Conservation (phyloP, 306 rosid species). For the Echinosophora koreensis region DNA sequence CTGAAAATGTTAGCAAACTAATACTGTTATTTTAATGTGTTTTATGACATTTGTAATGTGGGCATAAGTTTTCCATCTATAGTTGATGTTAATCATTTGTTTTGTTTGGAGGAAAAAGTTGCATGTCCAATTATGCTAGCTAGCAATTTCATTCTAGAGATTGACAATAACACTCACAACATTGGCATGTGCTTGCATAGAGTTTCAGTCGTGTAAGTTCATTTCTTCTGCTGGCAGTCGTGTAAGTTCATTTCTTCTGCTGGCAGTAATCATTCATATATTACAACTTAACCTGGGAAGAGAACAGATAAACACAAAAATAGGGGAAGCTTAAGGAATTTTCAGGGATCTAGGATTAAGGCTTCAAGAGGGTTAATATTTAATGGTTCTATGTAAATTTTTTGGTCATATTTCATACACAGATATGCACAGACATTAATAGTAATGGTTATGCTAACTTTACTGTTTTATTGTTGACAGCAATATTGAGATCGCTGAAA, state of each 20-base stretch:
- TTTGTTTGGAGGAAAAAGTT: slow-evolving; percentile 33
- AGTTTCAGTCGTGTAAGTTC: slow-evolving; percentile 14
- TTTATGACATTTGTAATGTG: slow-evolving; percentile 21
- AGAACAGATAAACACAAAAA: slow-evolving; percentile 18
- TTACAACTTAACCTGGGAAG: slow-evolving; percentile 30
- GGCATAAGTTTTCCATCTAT: slow-evolving; percentile 28
- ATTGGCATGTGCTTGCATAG: slow-evolving; percentile 2
- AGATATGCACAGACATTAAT: slow-evolving; percentile 3
- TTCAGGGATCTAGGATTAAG: slow-evolving; percentile 26
- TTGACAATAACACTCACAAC: slow-evolving; percentile 12
- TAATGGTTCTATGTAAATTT: slow-evolving; percentile 20
- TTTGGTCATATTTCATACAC: slow-evolving; percentile 28
- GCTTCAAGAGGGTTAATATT: slow-evolving; percentile 32
- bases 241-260: no score
- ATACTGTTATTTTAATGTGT: slow-evolving; percentile 21
- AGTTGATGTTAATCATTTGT: background rate
- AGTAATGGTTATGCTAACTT: slow-evolving; percentile 43
- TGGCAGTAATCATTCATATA: slow-evolving; percentile 32
- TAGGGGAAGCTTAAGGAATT: slow-evolving; percentile 31
- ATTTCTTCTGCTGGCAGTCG: no score
- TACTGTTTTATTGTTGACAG: slow-evolving; percentile 55
- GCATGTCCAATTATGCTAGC: slow-evolving; percentile 16
- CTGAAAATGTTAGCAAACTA: slow-evolving; percentile 79
- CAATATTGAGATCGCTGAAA: slow-evolving; percentile 91
- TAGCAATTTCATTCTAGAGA: slow-evolving; percentile 6